Conservation (phyloP, 2,329 filamentous ascomycete genomes). For the Parastagonospora avenae region DNA sequence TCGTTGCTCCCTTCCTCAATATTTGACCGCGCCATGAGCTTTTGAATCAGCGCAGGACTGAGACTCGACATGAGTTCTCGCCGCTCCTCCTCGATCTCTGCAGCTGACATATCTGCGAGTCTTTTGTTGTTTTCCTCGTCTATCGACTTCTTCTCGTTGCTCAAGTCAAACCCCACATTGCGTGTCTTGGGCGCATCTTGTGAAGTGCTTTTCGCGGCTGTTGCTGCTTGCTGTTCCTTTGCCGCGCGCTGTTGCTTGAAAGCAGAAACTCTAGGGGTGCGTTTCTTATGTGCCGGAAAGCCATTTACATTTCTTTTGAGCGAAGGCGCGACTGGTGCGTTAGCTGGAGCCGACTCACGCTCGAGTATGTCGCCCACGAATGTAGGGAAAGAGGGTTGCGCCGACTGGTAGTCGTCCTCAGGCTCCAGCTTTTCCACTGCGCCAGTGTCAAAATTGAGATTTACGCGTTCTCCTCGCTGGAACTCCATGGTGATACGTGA, state of each 20-base stretch:
- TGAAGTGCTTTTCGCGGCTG: constrained; percentile 8
- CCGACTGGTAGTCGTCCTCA: constrained; percentile 18
- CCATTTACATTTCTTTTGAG: constrained; percentile 65
- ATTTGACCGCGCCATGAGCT: constrained; percentile 75
- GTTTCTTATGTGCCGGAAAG: constrained; percentile 88
- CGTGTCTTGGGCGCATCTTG: constrained; percentile 21
- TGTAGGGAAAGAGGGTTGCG: constrained; percentile 20
- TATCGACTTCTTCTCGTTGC: constrained; percentile 72
- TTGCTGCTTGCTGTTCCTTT: constrained; percentile 28
- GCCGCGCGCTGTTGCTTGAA: constrained; percentile 73
- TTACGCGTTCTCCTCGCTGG: constrained; percentile 65
- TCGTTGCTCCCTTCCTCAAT: constrained; percentile 67
- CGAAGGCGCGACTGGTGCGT: constrained; percentile 67
- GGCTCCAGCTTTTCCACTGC: constrained; percentile 49
- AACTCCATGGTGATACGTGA: constrained; percentile 44
- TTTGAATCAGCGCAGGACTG: constrained; percentile 75
- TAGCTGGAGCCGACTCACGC: constrained; percentile 65
- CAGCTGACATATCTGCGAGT: constrained; percentile 76
- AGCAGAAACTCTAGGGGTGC: constrained; percentile 68
- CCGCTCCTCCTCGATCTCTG: constrained; percentile 80
- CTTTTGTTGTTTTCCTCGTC: constrained; percentile 79
- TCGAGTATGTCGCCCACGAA: constrained; percentile 81
- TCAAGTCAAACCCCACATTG: constrained; percentile 28
- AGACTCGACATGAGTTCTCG: constrained; percentile 80
- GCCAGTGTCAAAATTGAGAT: constrained; percentile 63